phyloP scores from a whole-genome alignment of 1,284 basidiomycete species.

The Lignosus rhinocerotis region DNA sequence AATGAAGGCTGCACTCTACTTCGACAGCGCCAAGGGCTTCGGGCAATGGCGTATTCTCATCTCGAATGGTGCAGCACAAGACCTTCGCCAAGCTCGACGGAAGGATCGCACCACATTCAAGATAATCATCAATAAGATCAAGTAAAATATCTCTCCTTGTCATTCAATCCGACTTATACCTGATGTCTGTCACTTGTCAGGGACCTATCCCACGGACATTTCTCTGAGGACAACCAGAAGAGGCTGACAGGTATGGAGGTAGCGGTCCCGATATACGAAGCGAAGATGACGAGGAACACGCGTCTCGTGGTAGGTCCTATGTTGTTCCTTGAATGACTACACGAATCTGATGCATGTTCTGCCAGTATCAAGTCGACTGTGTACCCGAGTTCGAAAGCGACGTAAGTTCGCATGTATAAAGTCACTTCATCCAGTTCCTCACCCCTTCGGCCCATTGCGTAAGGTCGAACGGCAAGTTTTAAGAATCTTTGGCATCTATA shows the following conservation, averaged over 20 bases:
- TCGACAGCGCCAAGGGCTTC: constrained; percentile 51
- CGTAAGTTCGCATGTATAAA: constrained; percentile 36
- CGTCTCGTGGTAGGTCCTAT: constrained; percentile 53
- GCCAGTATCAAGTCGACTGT: constrained; percentile 66
- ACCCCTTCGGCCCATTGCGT: neutral
- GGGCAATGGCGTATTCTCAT: constrained; percentile 56
- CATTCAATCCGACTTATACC: neutral
- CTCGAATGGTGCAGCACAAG: constrained; percentile 43
- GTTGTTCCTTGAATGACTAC: neutral
- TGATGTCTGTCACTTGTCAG: constrained; percentile 33
- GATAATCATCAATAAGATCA: constrained; percentile 61
- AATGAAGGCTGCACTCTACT: constrained; percentile 49
- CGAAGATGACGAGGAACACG: constrained; percentile 63
- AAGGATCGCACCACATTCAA: constrained; percentile 43
- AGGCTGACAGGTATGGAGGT: constrained; percentile 46
- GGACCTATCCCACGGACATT: constrained; percentile 65
- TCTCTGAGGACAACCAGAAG: constrained; percentile 70
- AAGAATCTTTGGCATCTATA: constrained; percentile 64
- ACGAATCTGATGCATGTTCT: neutral
- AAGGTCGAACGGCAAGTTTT: constrained; percentile 61
- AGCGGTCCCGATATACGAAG: constrained; percentile 61
- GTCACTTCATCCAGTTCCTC: neutral
- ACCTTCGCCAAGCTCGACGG: constrained; percentile 43
- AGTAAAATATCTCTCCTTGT: constrained; percentile 34
- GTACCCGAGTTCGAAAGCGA: constrained; percentile 49